Base-by-base conservation (phyloP, 140 eudicot species). In the Bidens hawaiensis region DNA sequence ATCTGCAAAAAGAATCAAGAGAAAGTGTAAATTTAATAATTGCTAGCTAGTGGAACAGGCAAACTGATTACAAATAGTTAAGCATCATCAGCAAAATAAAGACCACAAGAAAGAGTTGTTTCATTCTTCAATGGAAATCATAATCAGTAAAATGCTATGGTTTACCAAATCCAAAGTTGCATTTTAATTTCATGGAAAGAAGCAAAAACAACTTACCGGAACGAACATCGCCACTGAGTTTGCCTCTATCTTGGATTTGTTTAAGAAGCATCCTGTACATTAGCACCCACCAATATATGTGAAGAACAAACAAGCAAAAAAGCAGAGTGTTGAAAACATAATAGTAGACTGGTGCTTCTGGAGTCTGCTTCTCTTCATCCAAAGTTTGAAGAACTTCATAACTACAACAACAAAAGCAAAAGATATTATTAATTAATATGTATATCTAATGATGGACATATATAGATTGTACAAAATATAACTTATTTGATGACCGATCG, bases 261-360 rank as follows among this genome's bases (percentile, higher is more conserved):
- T 82, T 87, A 59, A 87, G 83, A 30, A 90, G 97, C 94, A 82
- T 82, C 64, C 96, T 76, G 54, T 72, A 84, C 64, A 90, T 90
- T 60, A 90, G 58, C 71, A 90, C 80, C 94, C 88, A 90, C 97
- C 97, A 90, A 57, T 90, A 90, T 30, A 87, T 75, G 71, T 90
- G 90, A 69, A 90, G 86, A 59, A 84, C 94, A 40, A 84, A 87
- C 76, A 90, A 71, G 75, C 86, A 79, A 64, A 30, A 87, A 47
- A 90, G 94, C 63, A 90, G 82, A 36, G 86, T 68, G 79, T 90
- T 90, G 74, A 86, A 90, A 49, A 86, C 22, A 30, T 90, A 90
- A 79, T 86, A 90, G 69, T 83, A 79, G 53, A 86, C 56, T 26
- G 94, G 90, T 56, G 86, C 94, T 10, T 79, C 94, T 30, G 62